Percentiles rank a stretch among this genome's conserved stretches.
Evolutionary conservation across 2,329 filamentous ascomycete species (phyloP).

Genomic region (Biscogniauxia marginata): DNA sequence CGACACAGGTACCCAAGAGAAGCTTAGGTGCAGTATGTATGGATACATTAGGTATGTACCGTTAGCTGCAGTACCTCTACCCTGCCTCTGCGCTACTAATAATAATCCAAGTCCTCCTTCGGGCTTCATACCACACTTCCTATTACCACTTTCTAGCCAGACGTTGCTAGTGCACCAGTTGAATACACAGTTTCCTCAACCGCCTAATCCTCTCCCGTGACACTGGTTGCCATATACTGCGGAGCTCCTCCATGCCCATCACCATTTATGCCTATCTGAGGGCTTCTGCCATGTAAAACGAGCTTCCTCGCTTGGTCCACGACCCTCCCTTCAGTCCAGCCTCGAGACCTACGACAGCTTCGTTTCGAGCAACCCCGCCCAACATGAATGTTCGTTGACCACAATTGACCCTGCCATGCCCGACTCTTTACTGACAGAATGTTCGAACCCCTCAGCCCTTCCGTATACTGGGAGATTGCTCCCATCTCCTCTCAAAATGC

Average conservation of each 20-base stretch:
- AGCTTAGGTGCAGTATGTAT: no score
- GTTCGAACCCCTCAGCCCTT: conserved; percentile 54
- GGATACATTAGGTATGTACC: no score
- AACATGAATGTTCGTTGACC: conserved; percentile 32
- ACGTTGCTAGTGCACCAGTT: neutral
- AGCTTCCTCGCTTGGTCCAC: conserved; percentile 8
- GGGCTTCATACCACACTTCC: neutral
- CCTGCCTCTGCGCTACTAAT: no score
- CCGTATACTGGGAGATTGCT: conserved; percentile 78
- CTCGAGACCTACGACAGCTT: conserved; percentile 14
- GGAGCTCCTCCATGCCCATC: conserved; percentile 4
- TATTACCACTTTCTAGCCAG: neutral
- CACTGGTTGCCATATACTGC: neutral
- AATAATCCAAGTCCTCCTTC: neutral
- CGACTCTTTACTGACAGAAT: no score
- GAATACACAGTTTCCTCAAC: neutral
- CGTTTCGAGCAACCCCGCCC: conserved; percentile 4
- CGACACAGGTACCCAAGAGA: no score
- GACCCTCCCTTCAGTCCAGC: neutral
- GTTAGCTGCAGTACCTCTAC: no score
- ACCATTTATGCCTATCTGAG: neutral
- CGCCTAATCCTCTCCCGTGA: neutral
- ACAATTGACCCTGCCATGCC: no score
- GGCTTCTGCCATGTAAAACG: conserved; percentile 22
- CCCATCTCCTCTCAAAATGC: conserved; percentile 81